Conservation (phyloP, 2,329 filamentous ascomycete genomes). For the Diplodia mutila region DNA sequence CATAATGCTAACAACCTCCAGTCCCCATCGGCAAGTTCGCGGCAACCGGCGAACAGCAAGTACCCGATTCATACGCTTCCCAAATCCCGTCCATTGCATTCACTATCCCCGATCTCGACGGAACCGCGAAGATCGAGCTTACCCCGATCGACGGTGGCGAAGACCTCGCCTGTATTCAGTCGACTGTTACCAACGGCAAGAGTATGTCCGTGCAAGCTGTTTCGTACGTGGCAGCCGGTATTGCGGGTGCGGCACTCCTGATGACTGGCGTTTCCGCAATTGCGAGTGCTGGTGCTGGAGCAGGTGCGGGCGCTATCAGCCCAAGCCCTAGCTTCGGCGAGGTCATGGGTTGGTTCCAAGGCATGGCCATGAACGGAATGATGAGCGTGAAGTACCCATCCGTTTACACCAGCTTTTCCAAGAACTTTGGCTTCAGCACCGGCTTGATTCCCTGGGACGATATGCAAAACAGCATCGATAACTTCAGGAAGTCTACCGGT, state of each 20-base stretch:
- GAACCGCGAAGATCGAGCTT: slow-evolving; percentile 78
- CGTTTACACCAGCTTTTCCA: slow-evolving; percentile 85
- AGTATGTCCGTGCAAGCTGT: slow-evolving; percentile 75
- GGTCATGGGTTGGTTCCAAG: slow-evolving; percentile 87
- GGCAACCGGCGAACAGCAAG: slow-evolving; percentile 70
- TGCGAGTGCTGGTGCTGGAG: slow-evolving; percentile 54
- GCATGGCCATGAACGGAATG: slow-evolving; percentile 95
- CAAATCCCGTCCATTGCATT: slow-evolving; percentile 90
- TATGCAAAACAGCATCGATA: slow-evolving; percentile 82
- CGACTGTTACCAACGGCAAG: slow-evolving; percentile 84
- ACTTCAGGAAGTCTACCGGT: slow-evolving; percentile 77
- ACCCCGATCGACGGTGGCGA: slow-evolving; percentile 61
- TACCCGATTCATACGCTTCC: slow-evolving; percentile 71
- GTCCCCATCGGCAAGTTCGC: slow-evolving; percentile 76
- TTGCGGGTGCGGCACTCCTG: slow-evolving; percentile 81
- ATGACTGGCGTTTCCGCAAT: slow-evolving; percentile 73
- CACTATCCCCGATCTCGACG: slow-evolving; percentile 85
- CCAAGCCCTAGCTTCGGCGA: slow-evolving; percentile 84
- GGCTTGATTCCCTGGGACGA: slow-evolving; percentile 81
- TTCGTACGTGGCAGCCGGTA: slow-evolving; percentile 79
- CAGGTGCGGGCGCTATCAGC: slow-evolving; percentile 58
- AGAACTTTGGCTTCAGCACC: slow-evolving; percentile 92
- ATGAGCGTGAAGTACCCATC: slow-evolving; percentile 84
- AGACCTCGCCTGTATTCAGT: slow-evolving; percentile 80
- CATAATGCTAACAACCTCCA: slow-evolving; percentile 41